These are phyloP conservation scores for Luvunga scandens DNA, from an alignment of 345 rosid species.

Conservation along the genomic window DNA sequence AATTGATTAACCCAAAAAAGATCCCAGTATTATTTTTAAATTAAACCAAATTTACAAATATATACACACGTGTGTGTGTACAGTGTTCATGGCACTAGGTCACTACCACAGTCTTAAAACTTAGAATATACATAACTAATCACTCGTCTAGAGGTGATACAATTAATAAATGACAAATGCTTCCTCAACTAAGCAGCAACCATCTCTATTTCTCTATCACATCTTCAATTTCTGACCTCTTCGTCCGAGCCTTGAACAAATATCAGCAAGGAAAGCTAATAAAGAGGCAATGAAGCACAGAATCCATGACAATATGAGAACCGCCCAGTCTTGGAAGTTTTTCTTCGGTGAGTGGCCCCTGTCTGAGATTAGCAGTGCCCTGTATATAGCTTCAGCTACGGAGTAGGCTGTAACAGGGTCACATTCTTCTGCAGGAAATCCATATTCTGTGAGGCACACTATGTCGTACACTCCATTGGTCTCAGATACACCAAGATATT, in stretches of 20 bases:
- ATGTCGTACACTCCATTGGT: conserved; percentile 46
- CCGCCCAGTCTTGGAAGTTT: conserved; percentile 33
- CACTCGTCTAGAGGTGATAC: too few relatives aligned
- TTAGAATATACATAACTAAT: too few relatives aligned
- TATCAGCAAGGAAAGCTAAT: conserved; percentile 39
- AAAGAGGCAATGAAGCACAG: conserved; percentile 34
- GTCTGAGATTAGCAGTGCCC: conserved; percentile 58
- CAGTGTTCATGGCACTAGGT: too few relatives aligned
- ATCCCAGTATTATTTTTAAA: too few relatives aligned
- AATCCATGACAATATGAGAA: conserved; percentile 28
- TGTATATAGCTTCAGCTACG: conserved; percentile 38
- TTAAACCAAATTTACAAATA: too few relatives aligned
- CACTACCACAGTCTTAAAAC: too few relatives aligned
- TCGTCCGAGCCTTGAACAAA: conserved; percentile 42
- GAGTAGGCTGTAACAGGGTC: conserved; percentile 54
- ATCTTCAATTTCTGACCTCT: conserved; percentile 13
- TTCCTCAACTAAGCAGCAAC: too few relatives aligned
- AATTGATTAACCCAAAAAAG: too few relatives aligned
- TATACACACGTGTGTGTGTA: too few relatives aligned
- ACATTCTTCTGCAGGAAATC: conserved; percentile 46
- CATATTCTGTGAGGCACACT: conserved; percentile 55
- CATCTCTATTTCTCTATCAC: not conserved
- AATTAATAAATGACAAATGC: too few relatives aligned
- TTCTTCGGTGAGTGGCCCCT: conserved; percentile 43
- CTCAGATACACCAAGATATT: conserved; percentile 35